These are phyloP conservation scores for Exophiala viscosa DNA, from an alignment of 2,329 filamentous ascomycete species.

Conservation along the genomic window DNA sequence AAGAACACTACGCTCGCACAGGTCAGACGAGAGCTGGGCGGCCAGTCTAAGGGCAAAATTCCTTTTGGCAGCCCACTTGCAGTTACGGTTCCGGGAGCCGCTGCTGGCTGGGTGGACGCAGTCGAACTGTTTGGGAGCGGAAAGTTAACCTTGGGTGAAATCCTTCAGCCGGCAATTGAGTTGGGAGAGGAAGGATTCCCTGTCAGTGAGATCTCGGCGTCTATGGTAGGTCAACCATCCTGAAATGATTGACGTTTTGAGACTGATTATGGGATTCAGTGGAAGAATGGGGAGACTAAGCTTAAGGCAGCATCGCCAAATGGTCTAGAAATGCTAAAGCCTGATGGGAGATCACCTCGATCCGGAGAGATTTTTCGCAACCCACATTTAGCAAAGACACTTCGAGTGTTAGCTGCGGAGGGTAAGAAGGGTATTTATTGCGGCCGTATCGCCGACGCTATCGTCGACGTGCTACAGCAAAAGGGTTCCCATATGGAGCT, in stretches of 20 bases:
- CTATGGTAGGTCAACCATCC: conserved; percentile 53
- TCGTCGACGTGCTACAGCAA: conserved; percentile 73
- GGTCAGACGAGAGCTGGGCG: conserved; percentile 64
- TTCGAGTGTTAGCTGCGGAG: conserved; percentile 69
- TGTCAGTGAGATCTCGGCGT: conserved; percentile 71
- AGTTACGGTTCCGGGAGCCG: conserved; percentile 81
- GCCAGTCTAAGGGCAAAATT: conserved; percentile 54
- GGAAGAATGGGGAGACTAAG: conserved; percentile 60
- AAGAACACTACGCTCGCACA: conserved; percentile 64
- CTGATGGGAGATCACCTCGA: conserved; percentile 64
- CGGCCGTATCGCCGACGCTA: conserved; percentile 73
- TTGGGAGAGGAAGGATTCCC: conserved; percentile 86
- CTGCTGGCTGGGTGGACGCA: conserved; percentile 89
- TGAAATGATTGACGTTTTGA: conserved; percentile 2
- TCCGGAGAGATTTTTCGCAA: conserved; percentile 88
- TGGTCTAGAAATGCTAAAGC: conserved; percentile 79
- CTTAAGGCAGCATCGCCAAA: conserved; percentile 78
- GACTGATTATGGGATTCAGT: conserved; percentile 53
- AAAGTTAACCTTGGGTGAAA: conserved; percentile 69
- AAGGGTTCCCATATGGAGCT: conserved; percentile 74
- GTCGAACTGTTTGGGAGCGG: conserved; percentile 85
- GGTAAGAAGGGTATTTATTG: conserved; percentile 90
- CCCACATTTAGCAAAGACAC: conserved; percentile 73
- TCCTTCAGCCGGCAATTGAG: conserved; percentile 77
- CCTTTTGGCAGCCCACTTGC: conserved; percentile 68